Evolutionary conservation across 768 basidiomycete species (phyloP), one percentile per base, ranked within the genome.

Genomic region (Lyophyllum semitale): DNA sequence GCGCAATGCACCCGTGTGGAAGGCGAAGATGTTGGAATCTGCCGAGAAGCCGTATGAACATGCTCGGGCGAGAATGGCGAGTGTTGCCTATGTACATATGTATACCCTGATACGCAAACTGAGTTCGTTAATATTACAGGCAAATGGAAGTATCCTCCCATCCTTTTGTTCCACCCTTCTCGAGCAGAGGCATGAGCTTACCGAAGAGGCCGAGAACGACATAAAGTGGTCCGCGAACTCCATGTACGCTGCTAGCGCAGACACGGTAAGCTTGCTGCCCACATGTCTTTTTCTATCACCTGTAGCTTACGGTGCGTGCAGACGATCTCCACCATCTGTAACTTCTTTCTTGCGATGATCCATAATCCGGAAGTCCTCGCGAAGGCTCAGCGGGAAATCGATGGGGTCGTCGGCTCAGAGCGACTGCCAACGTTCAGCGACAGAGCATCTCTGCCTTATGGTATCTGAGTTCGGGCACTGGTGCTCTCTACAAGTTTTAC

Each of bases 361-460:
- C 29, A 43, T n/a, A 22, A 59, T 38, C 60, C 60, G 8, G 54
- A 61, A 13, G 53, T 56, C 12, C 46, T 51, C 54, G 44, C 32
- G 47, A 48, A 54, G 40, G 60, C 60, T 35, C 60, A 61, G 23
- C 48, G 55, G 27, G 66, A 72, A 49, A 58, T 71, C 25, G 70
- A 71, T 29, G 32, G 43, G 8, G 63, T 69, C 35, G 61, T 69
- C 6, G 67, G 66, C 13, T 41, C 46, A 8, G 61, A 62, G 55
- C 54, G 65, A 12, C 53, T 69, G 23, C 71, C 71, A 12, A 55
- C 54, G n/a, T 55, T 68, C 26, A 50, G 53, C 15, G 68, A 69
- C 57, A 53, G 59, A 42, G 55, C 53, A 23, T 58, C 54, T 13
- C 57, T 68, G 12, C 61, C 63, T 5, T 69, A 64, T 44, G 58